Base-by-base conservation (phyloP, 1,284 basidiomycete species). In the Ceratobasidium sp. region DNA sequence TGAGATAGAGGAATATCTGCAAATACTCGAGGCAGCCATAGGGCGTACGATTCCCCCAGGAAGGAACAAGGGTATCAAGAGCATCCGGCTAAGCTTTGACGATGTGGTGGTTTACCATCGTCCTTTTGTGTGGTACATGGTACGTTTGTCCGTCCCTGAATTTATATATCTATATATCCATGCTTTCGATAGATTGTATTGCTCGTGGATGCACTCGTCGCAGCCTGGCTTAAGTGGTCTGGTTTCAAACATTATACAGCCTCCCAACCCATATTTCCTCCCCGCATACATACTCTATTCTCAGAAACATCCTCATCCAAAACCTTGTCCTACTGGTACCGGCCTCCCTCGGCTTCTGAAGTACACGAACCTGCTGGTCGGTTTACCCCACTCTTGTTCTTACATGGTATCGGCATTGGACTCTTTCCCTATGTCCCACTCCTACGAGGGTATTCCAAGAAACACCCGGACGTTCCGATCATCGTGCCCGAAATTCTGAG, bases 381-480 rank as follows among this genome's bases (percentile, higher is more conserved):
- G 41, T 2, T 85, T 76, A 81, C 82, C 11, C 88, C 89, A 0
- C 81, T 91, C 13, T 79, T 90, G 11, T 89, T 91, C 78, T 79
- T 91, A 0, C 89, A 91, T 75, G 90, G 89, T 13, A 87, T 90
- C 29, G 90, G 89, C 5, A 89, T 91, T 71, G 90, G 89, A 24
- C 80, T 90, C 48, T 86, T 84, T 78, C 86, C 88, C 0, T 90
- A 91, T 75, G 65, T 83, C 1, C 79, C 83, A 1, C 87, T 90
- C 77, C 77, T 91, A 62, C 78, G 78, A 0, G 86, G 86, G 16
- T 78, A 87, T 24, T 77, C 81, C n/a, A 77, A 58, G 27, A 78
- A 78, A 76, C 84, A 83, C 78, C 86, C 79, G 46, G 86, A 83
- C 77, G 81, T 87, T 2, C 88, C 88, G 41, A 86, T 91, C 75